These are phyloP conservation scores for Corymbia citriodora DNA, from an alignment of 441 rosid species.

Conservation along the genomic window DNA sequence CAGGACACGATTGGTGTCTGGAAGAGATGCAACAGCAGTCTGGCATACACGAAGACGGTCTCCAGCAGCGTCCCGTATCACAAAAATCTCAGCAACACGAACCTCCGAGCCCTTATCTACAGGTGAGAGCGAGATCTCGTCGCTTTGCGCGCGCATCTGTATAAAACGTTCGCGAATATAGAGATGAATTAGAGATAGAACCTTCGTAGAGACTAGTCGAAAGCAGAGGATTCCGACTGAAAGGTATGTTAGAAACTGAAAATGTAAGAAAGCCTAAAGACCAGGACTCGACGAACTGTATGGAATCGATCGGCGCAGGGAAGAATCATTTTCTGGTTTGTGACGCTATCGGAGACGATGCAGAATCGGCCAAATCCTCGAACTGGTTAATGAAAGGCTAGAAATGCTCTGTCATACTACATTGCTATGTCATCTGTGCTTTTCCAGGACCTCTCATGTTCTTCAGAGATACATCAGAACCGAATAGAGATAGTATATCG, in stretches of 20 bases:
- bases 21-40: slow-evolving; percentile 16
- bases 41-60: slow-evolving; percentile 19
- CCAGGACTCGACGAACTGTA: background rate
- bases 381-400: background rate
- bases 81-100: slow-evolving; percentile 1
- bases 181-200: background rate
- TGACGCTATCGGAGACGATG: background rate
- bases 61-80: slow-evolving; percentile 10
- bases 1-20: slow-evolving; percentile 14
- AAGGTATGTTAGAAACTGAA: background rate
- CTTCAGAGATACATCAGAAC: background rate
- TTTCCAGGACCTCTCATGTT: background rate
- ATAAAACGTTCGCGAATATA: background rate
- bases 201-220: background rate
- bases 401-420: background rate
- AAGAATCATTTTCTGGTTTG: background rate
- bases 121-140: slow-evolving; percentile 2
- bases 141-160: background rate
- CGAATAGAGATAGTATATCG: background rate
- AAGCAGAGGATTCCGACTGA: background rate
- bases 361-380: background rate
- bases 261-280: background rate
- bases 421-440: background rate
- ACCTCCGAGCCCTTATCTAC: slow-evolving; percentile 25
- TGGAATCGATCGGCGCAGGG: background rate